Conservation (phyloP, 495 filamentous ascomycete genomes). For the Trichocladium uniseriatum region DNA sequence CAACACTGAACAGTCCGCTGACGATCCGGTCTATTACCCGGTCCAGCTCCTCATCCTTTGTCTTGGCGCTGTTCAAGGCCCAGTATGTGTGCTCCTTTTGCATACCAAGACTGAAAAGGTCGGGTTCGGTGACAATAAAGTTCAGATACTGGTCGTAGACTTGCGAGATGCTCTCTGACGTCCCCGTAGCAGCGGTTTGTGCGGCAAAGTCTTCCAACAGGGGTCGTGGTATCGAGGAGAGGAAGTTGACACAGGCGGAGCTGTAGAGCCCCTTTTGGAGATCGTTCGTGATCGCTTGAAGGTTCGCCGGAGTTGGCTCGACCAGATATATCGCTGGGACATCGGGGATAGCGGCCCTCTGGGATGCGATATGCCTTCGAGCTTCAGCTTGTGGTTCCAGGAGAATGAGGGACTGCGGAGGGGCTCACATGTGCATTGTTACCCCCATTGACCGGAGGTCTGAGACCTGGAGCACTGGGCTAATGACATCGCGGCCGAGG, state of each 20-base stretch:
- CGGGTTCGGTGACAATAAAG: slow-evolving; percentile 92
- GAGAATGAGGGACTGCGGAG: not conserved
- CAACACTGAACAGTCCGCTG: slow-evolving; percentile 89
- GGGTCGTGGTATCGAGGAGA: slow-evolving; percentile 85
- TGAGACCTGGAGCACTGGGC: slow-evolving; percentile 86
- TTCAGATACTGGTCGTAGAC: slow-evolving; percentile 98
- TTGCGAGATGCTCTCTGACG: slow-evolving; percentile 79
- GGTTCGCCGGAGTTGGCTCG: slow-evolving; percentile 74
- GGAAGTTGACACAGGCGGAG: slow-evolving; percentile 93
- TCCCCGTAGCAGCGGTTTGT: slow-evolving; percentile 72
- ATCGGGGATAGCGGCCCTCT: slow-evolving; percentile 86
- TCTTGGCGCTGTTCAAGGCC: slow-evolving; percentile 86
- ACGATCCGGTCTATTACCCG: slow-evolving; percentile 81
- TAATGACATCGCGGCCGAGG: slow-evolving; percentile 63
- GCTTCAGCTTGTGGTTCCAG: not conserved
- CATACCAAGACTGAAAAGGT: slow-evolving; percentile 88
- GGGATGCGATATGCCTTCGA: slow-evolving; percentile 58
- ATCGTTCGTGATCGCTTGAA: slow-evolving; percentile 77
- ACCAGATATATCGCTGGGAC: slow-evolving; percentile 93
- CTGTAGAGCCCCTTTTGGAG: slow-evolving; percentile 82
- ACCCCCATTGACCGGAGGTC: slow-evolving; percentile 88
- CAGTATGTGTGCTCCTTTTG: slow-evolving; percentile 79
- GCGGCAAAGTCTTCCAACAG: slow-evolving; percentile 93
- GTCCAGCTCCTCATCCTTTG: slow-evolving; percentile 84
- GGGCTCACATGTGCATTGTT: slow-evolving; percentile 74